Conservation (phyloP, 129 eudicot genomes). For the Lactuca sativa region DNA sequence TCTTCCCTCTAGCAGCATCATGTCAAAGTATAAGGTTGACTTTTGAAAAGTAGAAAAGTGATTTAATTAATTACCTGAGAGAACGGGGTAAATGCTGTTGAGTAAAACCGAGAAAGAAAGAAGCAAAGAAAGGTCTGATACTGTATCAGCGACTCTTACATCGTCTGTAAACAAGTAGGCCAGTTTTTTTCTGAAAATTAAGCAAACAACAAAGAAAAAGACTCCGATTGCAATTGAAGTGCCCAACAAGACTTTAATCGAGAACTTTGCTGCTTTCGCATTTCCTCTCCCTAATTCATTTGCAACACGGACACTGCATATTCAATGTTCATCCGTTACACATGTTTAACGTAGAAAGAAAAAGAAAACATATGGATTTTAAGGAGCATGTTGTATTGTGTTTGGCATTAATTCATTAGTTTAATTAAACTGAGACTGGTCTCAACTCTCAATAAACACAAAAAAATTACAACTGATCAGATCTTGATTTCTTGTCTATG, state of each 20-base stretch:
- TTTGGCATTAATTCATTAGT: too few species aligned
- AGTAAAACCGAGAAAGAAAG: constrained; percentile 70
- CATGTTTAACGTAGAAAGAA: too few species aligned
- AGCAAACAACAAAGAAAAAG: constrained; percentile 58
- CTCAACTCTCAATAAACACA: too few species aligned
- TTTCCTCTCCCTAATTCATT: constrained; percentile 92
- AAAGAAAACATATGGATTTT: too few species aligned
- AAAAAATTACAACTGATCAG: too few species aligned
- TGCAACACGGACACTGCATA: constrained; percentile 75
- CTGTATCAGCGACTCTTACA: constrained; percentile 57
- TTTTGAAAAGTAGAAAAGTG: neutral
- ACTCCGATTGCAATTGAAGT: constrained; percentile 64
- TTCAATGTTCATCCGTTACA: neutral
- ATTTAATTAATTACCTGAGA: constrained; percentile 62
- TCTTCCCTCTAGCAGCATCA: too few species aligned
- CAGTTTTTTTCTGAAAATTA: constrained; percentile 50
- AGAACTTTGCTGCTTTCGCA: constrained; percentile 75
- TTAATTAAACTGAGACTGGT: too few species aligned
- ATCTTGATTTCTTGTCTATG: neutral
- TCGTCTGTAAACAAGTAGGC: constrained; percentile 70
- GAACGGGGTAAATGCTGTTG: constrained; percentile 74
- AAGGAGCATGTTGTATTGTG: too few species aligned
- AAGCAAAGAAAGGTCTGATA: constrained; percentile 63
- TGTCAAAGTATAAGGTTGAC: neutral
- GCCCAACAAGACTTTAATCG: constrained; percentile 63